Conservation (phyloP, 139 green algal genomes). For the Volvox africanus region DNA sequence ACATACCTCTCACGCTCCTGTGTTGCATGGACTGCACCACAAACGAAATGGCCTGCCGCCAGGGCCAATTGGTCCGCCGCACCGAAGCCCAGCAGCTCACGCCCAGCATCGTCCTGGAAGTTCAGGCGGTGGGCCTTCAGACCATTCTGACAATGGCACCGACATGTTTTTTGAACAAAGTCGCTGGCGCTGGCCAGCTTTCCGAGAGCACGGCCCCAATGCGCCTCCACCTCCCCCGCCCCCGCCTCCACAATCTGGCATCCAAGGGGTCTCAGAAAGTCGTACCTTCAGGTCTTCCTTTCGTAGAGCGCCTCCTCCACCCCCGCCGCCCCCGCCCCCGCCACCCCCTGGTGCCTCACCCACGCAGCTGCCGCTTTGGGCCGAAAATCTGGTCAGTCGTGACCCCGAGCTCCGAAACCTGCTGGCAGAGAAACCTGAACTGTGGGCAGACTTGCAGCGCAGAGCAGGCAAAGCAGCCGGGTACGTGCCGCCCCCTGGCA, state of each 20-base stretch:
- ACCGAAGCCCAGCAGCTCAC: not conserved
- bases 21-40: too few species aligned
- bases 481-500: not conserved
- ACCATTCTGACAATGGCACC: not conserved
- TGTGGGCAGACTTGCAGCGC: constrained; percentile 40
- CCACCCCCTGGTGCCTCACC: not conserved
- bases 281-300: too few species aligned
- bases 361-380: not conserved
- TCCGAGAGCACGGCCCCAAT: not conserved
- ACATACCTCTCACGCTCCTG: too few species aligned
- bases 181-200: constrained; percentile 38
- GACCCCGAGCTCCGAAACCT: constrained; percentile 23
- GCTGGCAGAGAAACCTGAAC: constrained; percentile 1
- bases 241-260: not conserved
- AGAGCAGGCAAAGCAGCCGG: not conserved
- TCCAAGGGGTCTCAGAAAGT: not conserved
- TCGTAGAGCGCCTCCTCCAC: not conserved
- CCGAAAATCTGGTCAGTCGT: not conserved
- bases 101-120: not conserved
- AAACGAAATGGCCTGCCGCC: too few species aligned
- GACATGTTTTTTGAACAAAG: constrained; percentile 35
- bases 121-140: not conserved
- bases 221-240: not conserved
- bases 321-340: not conserved
- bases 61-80: too few species aligned